Evolutionary conservation across 2,329 filamentous ascomycete genomes (phyloP).

Genomic region (Aspergillus sojae): DNA sequence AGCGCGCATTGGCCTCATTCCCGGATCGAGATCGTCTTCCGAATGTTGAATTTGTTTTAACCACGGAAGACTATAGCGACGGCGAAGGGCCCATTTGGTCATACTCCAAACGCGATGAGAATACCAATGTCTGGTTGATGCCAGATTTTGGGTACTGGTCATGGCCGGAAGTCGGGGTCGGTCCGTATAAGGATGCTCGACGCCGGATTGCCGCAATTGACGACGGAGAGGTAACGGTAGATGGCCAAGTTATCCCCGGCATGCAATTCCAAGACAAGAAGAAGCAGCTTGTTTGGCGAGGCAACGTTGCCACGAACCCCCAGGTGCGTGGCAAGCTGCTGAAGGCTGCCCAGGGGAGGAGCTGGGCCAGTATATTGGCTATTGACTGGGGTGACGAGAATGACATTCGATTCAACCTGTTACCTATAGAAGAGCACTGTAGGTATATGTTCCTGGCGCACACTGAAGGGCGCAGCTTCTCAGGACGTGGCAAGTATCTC

Average conservation of each 20-base stretch:
- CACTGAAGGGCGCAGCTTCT: constrained; percentile 58
- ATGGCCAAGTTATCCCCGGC: constrained; percentile 20
- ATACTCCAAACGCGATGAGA: constrained; percentile 44
- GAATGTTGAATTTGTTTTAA: constrained; percentile 54
- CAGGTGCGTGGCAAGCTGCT: constrained; percentile 44
- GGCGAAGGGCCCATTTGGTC: constrained; percentile 44
- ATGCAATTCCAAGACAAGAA: constrained; percentile 42
- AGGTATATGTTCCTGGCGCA: constrained; percentile 58
- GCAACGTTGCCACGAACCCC: constrained; percentile 43
- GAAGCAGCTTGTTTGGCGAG: constrained; percentile 54
- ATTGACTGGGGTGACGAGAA: constrained; percentile 47
- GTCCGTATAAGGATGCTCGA: constrained; percentile 48
- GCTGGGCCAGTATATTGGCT: constrained; percentile 51
- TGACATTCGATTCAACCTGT: constrained; percentile 43
- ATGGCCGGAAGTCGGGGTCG: constrained; percentile 53
- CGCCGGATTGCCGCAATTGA: constrained; percentile 42
- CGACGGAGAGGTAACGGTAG: constrained; percentile 26
- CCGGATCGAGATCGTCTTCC: constrained; percentile 45
- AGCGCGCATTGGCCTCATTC: constrained; percentile 50
- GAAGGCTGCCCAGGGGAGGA: constrained; percentile 39
- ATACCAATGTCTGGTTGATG: constrained; percentile 52
- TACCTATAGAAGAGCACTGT: constrained; percentile 57
- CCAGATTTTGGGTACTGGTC: constrained; percentile 59
- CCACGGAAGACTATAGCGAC: constrained; percentile 48
- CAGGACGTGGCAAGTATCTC: constrained; percentile 57